Base-by-base conservation (phyloP, 345 rosid genomes). In the Lepidium aucheri region DNA sequence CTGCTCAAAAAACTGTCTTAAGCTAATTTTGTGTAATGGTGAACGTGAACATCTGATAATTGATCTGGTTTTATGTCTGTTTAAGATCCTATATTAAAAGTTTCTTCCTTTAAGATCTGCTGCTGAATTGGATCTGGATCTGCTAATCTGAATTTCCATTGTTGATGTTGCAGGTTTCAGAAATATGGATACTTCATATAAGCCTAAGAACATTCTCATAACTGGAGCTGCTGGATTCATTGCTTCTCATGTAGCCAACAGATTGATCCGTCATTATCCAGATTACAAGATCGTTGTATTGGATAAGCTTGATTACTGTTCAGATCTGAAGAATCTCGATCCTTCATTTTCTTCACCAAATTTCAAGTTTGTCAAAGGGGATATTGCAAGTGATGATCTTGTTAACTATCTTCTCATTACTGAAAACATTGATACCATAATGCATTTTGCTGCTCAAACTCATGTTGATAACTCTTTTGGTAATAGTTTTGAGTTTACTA, bases 221-320 rank as follows among this genome's bases (percentile, higher is more conserved):
- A 85, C 87, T 6, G 90, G 90, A 15, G 87, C 90, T 32, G 85
- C 90, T 24, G 90, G 90, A 34, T 85, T 85, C 68, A 83, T 85
- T 59, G 85, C 83, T 11, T 85, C 87, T 1, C 87, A 83, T 74
- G 84, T 83, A 4, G 79, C 85, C 22, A 74, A 66, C 36, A 70
- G 84, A 20, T 32, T 85, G 39, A 74, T 78, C 72, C 77, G 68
- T 15, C 79, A 73, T 74, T 78, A 85, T 59, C 85, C 84, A 3
- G 73, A 79, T 15, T 83, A 83, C 87, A 78, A 78, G 53, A 81
- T 83, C 36, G 78, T 85, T 20, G 90, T 82, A 5, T 69, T 85
- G 8, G 90, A 85, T 78, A 85, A 85, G 75, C 81, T 85, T 65
- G 87, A 85, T 68, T 83, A 83, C 68, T 85, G 90, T 56, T 85